phyloP scores from a whole-genome alignment of 2,329 filamentous ascomycete genomes.

The Herpotrichia juniperi region DNA sequence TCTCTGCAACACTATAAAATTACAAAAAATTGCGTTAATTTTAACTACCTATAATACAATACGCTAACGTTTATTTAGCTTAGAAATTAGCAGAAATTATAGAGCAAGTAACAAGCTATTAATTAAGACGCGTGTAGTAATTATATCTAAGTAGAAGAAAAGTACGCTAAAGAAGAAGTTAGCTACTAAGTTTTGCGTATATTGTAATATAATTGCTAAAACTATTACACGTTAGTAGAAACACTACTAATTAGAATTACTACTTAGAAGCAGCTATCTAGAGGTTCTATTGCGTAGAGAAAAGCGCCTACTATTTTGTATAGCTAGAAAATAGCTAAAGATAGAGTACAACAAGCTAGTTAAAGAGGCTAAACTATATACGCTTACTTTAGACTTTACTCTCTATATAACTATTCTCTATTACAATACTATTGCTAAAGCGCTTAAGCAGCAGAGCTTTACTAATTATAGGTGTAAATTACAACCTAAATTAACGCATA shows the following conservation, averaged over 20 bases:
- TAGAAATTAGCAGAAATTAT: background rate
- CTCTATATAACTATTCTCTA: background rate
- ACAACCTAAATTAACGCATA: constrained; percentile 4
- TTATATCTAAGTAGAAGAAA: background rate
- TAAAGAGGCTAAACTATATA: background rate
- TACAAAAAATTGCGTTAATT: too few species aligned
- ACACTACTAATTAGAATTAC: too few species aligned
- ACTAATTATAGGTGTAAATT: constrained; percentile 5
- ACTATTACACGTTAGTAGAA: background rate
- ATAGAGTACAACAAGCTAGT: constrained; percentile 12
- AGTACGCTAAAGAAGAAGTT: background rate
- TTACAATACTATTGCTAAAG: too few species aligned
- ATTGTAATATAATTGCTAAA: background rate
- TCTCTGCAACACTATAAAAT: too few species aligned
- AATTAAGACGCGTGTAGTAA: too few species aligned
- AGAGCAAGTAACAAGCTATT: background rate
- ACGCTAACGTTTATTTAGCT: background rate
- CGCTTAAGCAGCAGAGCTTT: constrained; percentile 1
- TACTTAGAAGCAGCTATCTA: constrained; percentile 2
- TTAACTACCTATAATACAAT: background rate
- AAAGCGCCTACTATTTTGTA: constrained; percentile 2
- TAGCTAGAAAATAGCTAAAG: constrained; percentile 6
- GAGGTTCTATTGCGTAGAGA: constrained; percentile 2
- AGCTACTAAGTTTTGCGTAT: background rate
- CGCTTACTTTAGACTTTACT: constrained; percentile 8